Conservation (phyloP, 106 monocot species). For the Dioscorea dumetorum region DNA sequence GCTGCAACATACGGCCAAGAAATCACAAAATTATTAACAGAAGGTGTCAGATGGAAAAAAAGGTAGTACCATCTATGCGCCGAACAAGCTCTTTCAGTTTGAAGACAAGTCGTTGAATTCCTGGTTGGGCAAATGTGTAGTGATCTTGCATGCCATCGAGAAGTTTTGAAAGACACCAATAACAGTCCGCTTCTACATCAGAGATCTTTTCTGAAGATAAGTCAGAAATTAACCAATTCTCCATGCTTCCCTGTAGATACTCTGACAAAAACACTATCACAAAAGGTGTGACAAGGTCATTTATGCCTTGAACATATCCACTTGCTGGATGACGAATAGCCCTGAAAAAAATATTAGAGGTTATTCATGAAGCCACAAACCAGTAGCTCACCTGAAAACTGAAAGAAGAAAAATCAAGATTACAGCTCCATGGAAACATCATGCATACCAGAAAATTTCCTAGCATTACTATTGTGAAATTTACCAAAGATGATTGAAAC, state of each 20-base stretch:
- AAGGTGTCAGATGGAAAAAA: not conserved
- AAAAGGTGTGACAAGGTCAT: conserved; percentile 96
- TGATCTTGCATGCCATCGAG: conserved; percentile 99
- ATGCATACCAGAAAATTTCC: too few relatives aligned
- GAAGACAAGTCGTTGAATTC: conserved; percentile 97
- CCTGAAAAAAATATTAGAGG: conserved; percentile 29
- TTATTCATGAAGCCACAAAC: too few relatives aligned
- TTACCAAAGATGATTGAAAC: too few relatives aligned
- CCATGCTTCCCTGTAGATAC: conserved; percentile 72
- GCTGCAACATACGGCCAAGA: not conserved
- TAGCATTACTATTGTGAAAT: too few relatives aligned
- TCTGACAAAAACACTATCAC: conserved; percentile 88
- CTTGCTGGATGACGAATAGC: conserved; percentile 99
- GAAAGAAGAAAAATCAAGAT: too few relatives aligned
- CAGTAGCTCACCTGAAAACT: too few relatives aligned
- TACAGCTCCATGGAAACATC: too few relatives aligned
- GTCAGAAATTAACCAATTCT: conserved; percentile 61
- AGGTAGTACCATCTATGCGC: conserved; percentile 76
- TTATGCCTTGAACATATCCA: conserved; percentile 99
- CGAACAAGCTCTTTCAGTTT: conserved; percentile 86
- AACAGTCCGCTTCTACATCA: conserved; percentile 92
- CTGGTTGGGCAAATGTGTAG: conserved; percentile 99
- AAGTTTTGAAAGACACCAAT: conserved; percentile 98
- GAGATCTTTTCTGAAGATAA: conserved; percentile 68
- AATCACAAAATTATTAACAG: not conserved